Evolutionary conservation across 2,329 filamentous ascomycete species (phyloP), one percentile per base, ranked within the genome.

Genomic region (Fusarium cyanostomum): DNA sequence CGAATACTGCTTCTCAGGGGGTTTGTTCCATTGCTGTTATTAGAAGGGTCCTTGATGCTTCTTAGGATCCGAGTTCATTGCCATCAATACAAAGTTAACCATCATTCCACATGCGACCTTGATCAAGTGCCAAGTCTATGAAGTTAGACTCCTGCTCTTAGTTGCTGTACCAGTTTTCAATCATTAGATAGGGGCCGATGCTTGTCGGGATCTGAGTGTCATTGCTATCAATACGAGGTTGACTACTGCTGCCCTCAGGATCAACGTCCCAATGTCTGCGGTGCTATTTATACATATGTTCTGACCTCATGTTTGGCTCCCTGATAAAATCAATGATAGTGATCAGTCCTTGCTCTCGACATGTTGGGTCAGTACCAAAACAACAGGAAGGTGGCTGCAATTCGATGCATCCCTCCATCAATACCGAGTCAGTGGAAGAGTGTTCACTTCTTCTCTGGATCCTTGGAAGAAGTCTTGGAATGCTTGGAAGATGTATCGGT

Each of bases 1-100:
- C 49, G 31, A 52, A 41, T 52, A 30, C 43, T 54, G 50, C 52
- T 64, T 65, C 61, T 62, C 24, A 51, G 56, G 62, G 28, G 42
- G 46, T 34, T 37, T 28, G 26, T 50, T 56, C 27, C n/a, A 42
- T 48, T 37, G 52, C 48, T 30, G 57, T 49, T 51, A 39, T 52
- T 46, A 30, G 37, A 43, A 26, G 44, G 43, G 30, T 52, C 24
- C 33, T 48, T 37, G 46, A 38, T 50, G 50, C 52, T 24, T 13
- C 43, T 45, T 21, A 44, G 18, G 12, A 58, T 38, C 44, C 57
- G 38, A 58, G 56, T 50, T 51, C 41, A 51, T 53, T 62, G 44
- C 31, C 58, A 58, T 39, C 38, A 53, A 66, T 55, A 66, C 57
- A 66, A 37, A 31, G 39, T 66, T 63, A 42, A 46, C 13, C 50